Base-by-base conservation (phyloP, 306 rosid genomes). In the Macrotyloma uniflorum region DNA sequence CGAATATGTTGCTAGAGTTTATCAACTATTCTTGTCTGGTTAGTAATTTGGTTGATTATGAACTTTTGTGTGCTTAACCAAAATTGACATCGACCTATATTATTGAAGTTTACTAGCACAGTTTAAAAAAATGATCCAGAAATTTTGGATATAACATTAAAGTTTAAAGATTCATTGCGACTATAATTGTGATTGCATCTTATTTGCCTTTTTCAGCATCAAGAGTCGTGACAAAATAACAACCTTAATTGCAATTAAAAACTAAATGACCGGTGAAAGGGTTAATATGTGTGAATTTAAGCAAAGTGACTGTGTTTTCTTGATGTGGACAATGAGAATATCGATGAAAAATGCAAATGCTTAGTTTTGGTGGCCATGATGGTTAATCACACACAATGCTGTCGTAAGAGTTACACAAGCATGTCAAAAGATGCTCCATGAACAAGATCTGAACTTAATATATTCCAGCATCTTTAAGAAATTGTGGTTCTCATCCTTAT, bases 401-500 rank as follows among this genome's bases (percentile, higher is more conserved):
- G 8, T 69, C 33, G 33, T 30, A 47, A 69, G 71, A 62, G 32
- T 49, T 79, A 61, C 79, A 74, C 49, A 69, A 83, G 67, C 59
- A 32, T 1, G 40, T 24, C 11, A 49, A 26, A 78, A 72, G 78
- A 79, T 43, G 38, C 84, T 33, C 82, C 84, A 76, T 65, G 51
- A 85, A 57, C 6, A 72, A 62, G 36, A 32, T 78, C 50, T 43
- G 50, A 78, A 79, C 75, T 59, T 42, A 83, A 82, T 19, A 64
- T 64, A 64, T 68, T 66, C 42, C 11, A 46, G 54, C 62, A 66
- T 47, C 54, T 80, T 76, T 80, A 75, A 32, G 5, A 53, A 73
- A 38, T 45, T 20, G 59, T 36, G 85, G 9, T 35, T 64, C 33
- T 38, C 45, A 66, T 74, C 83, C 72, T 83, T 76, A 64, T 38